Evolutionary conservation across 805 yeast species (phyloP).

Genomic region (Kuraishia floccosa): DNA sequence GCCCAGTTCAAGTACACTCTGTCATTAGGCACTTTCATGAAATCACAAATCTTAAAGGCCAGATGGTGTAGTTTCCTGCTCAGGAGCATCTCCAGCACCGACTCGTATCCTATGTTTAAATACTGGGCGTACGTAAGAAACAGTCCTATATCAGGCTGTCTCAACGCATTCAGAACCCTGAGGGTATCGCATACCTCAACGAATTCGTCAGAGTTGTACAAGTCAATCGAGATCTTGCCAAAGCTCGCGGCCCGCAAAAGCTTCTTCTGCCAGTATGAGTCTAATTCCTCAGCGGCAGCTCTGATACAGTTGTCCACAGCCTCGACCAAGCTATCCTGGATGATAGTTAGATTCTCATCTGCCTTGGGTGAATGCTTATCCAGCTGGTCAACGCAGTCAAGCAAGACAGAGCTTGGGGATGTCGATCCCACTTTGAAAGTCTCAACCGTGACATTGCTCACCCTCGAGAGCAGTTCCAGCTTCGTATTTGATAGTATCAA

Average conservation of each 20-base stretch:
- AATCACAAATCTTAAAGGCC: slow-evolving; percentile 49
- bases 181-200: slow-evolving; percentile 50
- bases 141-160: slow-evolving; percentile 56
- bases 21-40: slow-evolving; percentile 33
- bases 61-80: slow-evolving; percentile 48
- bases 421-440: slow-evolving; percentile 78
- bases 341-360: slow-evolving; percentile 55
- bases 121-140: slow-evolving; percentile 53
- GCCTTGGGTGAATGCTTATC: slow-evolving; percentile 68
- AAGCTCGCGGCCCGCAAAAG: slow-evolving; percentile 73
- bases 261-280: slow-evolving; percentile 68
- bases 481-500: slow-evolving; percentile 47
- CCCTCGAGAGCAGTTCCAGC: slow-evolving; percentile 54
- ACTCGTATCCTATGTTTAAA: slow-evolving; percentile 38
- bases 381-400: slow-evolving; percentile 67
- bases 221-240: slow-evolving; percentile 59
- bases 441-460: slow-evolving; percentile 41
- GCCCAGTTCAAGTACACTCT: slow-evolving; percentile 74
- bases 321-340: slow-evolving; percentile 31
- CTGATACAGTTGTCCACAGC: slow-evolving; percentile 66
- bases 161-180: slow-evolving; percentile 58
- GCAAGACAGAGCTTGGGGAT: slow-evolving; percentile 67
- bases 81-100: slow-evolving; percentile 44
- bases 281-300: slow-evolving; percentile 73
- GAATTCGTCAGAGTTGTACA: slow-evolving; percentile 48